Evolutionary conservation across 2,329 filamentous ascomycete species (phyloP).

Genomic region (Helicocarpus griseus): DNA sequence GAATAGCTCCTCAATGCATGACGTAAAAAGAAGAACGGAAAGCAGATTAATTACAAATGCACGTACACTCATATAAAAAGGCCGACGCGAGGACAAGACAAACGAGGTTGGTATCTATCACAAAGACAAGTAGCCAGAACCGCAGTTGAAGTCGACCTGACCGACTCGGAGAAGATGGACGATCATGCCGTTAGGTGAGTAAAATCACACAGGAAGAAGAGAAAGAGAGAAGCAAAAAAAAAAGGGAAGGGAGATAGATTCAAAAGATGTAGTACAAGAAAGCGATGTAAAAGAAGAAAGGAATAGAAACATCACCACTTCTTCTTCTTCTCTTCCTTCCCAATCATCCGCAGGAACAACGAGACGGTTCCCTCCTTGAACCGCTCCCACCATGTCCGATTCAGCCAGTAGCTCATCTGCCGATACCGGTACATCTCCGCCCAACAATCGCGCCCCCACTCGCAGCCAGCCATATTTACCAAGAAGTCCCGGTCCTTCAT

Average conservation of each 20-base stretch:
- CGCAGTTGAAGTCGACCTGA: too few species aligned
- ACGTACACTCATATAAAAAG: too few species aligned
- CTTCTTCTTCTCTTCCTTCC: conserved; percentile 8
- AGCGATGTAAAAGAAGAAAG: background rate
- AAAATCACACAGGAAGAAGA: background rate
- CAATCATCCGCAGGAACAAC: conserved; percentile 17
- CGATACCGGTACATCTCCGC: conserved; percentile 95
- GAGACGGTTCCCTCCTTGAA: conserved; percentile 25
- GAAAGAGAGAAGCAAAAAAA: background rate
- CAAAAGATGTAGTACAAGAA: too few species aligned
- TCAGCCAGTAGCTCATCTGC: conserved; percentile 80
- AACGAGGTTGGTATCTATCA: too few species aligned
- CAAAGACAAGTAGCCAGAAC: too few species aligned
- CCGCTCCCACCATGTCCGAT: conserved; percentile 71
- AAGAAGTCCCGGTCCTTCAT: conserved; percentile 80
- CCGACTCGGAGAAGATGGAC: too few species aligned
- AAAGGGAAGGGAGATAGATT: too few species aligned
- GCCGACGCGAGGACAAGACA: too few species aligned
- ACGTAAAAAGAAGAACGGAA: too few species aligned
- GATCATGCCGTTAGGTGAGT: too few species aligned
- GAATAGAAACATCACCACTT: conserved; percentile 4
- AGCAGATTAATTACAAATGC: too few species aligned
- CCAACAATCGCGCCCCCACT: conserved; percentile 97
- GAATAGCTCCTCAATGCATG: too few species aligned
- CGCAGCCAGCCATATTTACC: conserved; percentile 97